Conservation (phyloP, 179 eudicot genomes). For the Nepenthes alata region DNA sequence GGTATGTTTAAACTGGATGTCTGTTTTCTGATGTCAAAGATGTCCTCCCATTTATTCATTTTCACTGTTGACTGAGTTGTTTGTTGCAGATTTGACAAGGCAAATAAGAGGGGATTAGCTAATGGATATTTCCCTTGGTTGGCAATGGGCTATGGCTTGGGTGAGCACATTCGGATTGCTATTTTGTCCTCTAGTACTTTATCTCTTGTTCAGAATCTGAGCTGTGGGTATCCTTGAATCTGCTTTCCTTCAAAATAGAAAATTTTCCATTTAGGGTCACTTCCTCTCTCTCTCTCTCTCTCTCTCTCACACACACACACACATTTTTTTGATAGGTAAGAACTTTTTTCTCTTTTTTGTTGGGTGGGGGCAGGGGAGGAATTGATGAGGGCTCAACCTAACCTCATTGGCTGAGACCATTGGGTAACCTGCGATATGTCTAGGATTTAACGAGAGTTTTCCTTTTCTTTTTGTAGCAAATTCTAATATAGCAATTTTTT, state of each 20-base stretch:
- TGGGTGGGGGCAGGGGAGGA: too few relatives aligned
- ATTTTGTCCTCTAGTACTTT: background rate
- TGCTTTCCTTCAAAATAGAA: background rate
- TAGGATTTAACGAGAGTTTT: too few relatives aligned
- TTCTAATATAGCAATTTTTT: too few relatives aligned
- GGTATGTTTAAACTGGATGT: too few relatives aligned
- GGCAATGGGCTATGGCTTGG: conserved; percentile 62
- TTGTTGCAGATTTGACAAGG: conserved; percentile 60
- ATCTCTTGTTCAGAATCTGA: background rate
- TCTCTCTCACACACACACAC: too few relatives aligned
- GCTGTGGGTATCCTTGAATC: background rate
- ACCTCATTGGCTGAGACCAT: too few relatives aligned
- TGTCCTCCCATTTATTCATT: background rate
- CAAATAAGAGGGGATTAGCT: conserved; percentile 44
- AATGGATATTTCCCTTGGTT: conserved; percentile 74
- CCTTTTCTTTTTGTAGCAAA: too few relatives aligned
- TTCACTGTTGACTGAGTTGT: conserved; percentile 1
- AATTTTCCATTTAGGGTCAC: background rate
- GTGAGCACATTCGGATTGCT: conserved; percentile 22
- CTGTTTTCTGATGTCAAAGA: background rate
- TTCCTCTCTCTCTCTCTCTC: too few relatives aligned
- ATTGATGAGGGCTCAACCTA: too few relatives aligned
- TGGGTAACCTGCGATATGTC: too few relatives aligned
- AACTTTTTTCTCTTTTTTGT: too few relatives aligned
- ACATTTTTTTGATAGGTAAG: too few relatives aligned